A percentile compares a stretch with the other conserved stretches of the same genome.
Evolutionary conservation across 345 rosid species (phyloP).

Genomic region (Salix dunnii): DNA sequence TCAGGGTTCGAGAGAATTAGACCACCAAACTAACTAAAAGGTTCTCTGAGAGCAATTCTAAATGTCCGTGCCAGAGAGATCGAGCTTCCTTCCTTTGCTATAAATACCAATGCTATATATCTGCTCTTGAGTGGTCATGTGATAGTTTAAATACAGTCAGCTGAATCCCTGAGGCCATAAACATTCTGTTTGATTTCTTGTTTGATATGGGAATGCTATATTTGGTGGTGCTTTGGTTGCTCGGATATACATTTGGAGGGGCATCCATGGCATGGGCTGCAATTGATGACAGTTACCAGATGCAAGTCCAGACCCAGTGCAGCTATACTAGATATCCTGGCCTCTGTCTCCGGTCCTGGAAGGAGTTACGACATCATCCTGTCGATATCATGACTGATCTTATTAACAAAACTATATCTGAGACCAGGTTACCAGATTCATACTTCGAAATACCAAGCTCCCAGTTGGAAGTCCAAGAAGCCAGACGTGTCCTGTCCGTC

Average conservation of each 20-base stretch:
- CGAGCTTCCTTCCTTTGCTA: constrained; percentile 22
- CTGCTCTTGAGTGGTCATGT: background rate
- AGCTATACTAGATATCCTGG: constrained; percentile 47
- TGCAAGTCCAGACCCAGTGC: constrained; percentile 39
- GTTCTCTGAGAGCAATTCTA: background rate
- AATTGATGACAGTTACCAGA: constrained; percentile 24
- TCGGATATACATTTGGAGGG: constrained; percentile 20
- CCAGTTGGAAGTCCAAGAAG: constrained; percentile 18
- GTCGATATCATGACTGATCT: constrained; percentile 44
- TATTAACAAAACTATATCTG: constrained; percentile 55
- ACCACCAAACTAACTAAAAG: constrained; percentile 27
- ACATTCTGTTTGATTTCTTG: background rate
- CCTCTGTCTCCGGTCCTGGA: constrained; percentile 53
- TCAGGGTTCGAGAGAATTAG: constrained; percentile 18
- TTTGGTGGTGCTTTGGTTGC: constrained; percentile 22
- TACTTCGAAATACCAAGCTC: constrained; percentile 32
- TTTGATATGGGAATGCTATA: constrained; percentile 3
- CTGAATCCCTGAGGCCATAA: background rate
- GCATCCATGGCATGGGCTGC: constrained; percentile 13
- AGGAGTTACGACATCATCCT: constrained; percentile 18
- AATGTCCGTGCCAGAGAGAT: background rate
- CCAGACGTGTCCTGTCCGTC: constrained; percentile 25
- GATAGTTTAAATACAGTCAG: background rate
- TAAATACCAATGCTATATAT: constrained; percentile 18
- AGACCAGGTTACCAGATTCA: constrained; percentile 34